Evolutionary conservation across 2,329 filamentous ascomycete species (phyloP).

Genomic region (Cordyceps farinosa): DNA sequence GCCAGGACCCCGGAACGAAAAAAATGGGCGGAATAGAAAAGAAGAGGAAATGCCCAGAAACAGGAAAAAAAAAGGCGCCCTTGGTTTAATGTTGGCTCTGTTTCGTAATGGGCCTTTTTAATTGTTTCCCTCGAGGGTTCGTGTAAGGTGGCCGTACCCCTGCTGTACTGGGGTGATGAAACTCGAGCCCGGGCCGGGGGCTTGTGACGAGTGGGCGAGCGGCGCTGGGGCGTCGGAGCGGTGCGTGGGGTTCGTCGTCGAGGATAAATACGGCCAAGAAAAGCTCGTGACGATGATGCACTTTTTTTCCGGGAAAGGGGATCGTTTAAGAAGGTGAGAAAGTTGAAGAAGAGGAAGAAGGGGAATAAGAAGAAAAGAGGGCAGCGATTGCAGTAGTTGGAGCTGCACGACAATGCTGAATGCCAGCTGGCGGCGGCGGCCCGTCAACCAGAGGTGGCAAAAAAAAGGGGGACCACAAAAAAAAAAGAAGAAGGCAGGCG

Average conservation of each 20-base stretch:
- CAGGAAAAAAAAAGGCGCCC: neutral
- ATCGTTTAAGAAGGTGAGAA: neutral
- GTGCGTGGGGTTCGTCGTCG: too few species aligned
- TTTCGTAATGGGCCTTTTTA: too few species aligned
- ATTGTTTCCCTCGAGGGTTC: too few species aligned
- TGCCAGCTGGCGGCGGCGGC: neutral
- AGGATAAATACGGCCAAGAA: too few species aligned
- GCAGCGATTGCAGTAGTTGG: neutral
- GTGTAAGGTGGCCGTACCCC: too few species aligned
- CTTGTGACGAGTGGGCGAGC: too few species aligned
- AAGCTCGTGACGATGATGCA: too few species aligned
- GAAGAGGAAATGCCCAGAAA: neutral
- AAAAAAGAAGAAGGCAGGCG: neutral
- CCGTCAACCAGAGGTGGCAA: neutral
- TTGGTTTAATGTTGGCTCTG: too few species aligned
- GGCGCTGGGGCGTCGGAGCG: too few species aligned
- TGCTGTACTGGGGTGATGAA: too few species aligned
- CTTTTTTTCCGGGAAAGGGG: neutral
- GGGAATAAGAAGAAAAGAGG: too few species aligned
- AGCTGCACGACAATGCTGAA: neutral
- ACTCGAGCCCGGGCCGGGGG: too few species aligned
- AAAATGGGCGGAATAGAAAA: neutral
- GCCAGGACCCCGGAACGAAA: neutral
- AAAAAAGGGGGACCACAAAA: neutral
- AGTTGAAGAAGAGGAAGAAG: neutral